phyloP scores from a whole-genome alignment of 2,329 filamentous ascomycete species.

The Sporothrix brasiliensis region DNA sequence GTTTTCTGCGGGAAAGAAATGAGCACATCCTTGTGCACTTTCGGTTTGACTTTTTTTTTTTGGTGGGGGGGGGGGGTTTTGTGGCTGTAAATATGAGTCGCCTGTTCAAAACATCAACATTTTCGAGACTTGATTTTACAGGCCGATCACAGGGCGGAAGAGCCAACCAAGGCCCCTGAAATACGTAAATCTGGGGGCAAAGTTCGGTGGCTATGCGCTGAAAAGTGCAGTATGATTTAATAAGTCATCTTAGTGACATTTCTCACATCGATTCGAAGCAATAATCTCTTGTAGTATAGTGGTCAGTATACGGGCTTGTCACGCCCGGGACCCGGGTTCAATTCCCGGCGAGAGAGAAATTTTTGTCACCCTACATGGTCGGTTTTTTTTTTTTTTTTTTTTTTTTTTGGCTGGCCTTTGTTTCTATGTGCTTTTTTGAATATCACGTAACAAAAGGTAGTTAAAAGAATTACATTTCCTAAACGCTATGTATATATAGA shows the following conservation, averaged over 20 bases:
- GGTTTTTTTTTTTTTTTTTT: neutral
- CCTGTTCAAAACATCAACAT: too few relatives aligned
- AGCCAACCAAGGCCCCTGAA: neutral
- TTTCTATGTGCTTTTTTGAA: neutral
- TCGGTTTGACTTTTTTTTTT: too few relatives aligned
- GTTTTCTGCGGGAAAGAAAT: too few relatives aligned
- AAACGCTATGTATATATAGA: neutral
- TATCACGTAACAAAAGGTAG: neutral
- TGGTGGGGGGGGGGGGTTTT: too few relatives aligned
- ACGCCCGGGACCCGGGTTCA: slow-evolving; percentile 35
- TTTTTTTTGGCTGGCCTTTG: too few relatives aligned
- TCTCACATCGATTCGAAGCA: neutral
- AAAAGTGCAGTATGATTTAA: neutral
- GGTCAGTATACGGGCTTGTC: slow-evolving; percentile 35
- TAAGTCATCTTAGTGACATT: neutral
- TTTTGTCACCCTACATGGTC: neutral
- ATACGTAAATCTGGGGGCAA: neutral
- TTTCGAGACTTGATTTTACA: too few relatives aligned
- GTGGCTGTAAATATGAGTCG: too few relatives aligned
- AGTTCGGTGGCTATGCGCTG: neutral
- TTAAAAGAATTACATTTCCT: neutral
- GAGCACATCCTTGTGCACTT: too few relatives aligned
- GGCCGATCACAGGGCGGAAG: too few relatives aligned
- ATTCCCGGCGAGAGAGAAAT: slow-evolving; percentile 33
- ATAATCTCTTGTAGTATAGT: slow-evolving; percentile 34